Percentiles rank a stretch among this genome's conserved stretches.
phyloP scores from a whole-genome alignment of 352 stramenopile species.

The Pythium phragmiticola region DNA sequence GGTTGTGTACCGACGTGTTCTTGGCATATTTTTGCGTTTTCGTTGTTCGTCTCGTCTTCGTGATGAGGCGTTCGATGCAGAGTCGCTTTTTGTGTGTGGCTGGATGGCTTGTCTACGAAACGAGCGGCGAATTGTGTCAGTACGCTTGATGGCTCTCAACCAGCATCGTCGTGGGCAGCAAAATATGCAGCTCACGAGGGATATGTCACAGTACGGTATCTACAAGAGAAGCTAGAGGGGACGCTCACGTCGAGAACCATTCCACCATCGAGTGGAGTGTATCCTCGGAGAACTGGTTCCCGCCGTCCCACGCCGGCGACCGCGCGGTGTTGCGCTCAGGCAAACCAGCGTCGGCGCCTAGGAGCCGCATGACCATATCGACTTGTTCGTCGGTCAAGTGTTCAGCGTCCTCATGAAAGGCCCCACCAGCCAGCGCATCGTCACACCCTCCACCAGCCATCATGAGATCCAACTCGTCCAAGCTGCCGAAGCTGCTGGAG shows the following conservation, averaged over 20 bases:
- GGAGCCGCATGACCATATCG: slow-evolving; percentile 21
- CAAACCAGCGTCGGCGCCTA: slow-evolving; percentile 11
- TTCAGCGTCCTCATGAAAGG: neutral
- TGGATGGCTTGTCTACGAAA: slow-evolving; percentile 3
- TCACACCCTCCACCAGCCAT: slow-evolving; percentile 9
- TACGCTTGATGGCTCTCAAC: neutral
- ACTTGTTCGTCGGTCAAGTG: slow-evolving; percentile 24
- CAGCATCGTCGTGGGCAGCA: slow-evolving; percentile 1
- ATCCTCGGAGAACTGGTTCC: slow-evolving; percentile 27
- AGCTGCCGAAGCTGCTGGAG: slow-evolving; percentile 13
- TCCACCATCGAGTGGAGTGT: slow-evolving; percentile 27
- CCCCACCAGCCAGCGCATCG: neutral
- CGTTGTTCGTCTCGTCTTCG: neutral
- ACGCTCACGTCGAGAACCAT: slow-evolving; percentile 22
- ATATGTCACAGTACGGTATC: slow-evolving; percentile 4
- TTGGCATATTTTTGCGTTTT: neutral
- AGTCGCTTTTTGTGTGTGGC: slow-evolving; percentile 3
- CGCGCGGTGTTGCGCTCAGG: slow-evolving; percentile 1
- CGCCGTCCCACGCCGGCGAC: slow-evolving; percentile 1
- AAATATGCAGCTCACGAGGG: slow-evolving; percentile 10
- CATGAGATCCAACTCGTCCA: slow-evolving; percentile 18
- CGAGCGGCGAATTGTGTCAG: slow-evolving; percentile 10
- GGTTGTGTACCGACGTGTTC: neutral
- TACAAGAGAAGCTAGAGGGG: neutral
- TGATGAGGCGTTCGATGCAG: neutral